These are phyloP conservation scores for Quercus bicolor DNA, from an alignment of 306 rosid genomes.

Conservation along the genomic window DNA sequence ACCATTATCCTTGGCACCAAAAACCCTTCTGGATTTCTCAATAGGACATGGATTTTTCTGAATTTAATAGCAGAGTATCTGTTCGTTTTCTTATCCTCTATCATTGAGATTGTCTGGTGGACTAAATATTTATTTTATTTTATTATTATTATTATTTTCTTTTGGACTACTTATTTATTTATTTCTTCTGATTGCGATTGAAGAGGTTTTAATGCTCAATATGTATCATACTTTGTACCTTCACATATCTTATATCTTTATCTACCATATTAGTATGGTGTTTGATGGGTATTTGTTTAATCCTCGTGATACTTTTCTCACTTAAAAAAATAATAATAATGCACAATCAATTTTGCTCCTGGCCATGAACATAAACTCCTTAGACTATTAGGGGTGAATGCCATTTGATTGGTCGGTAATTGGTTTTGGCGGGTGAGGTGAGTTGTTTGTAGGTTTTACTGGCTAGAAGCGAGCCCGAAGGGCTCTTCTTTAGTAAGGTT, in stretches of 20 bases:
- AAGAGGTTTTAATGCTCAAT: not conserved
- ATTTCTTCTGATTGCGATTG: not conserved
- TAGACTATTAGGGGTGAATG: too few species aligned
- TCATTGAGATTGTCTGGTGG: not conserved
- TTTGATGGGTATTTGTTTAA: not conserved
- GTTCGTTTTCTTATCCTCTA: not conserved
- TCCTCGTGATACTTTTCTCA: not conserved
- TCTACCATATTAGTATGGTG: not conserved
- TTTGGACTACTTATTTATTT: not conserved
- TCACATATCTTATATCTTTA: not conserved
- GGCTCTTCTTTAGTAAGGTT: too few species aligned
- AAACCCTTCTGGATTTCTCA: not conserved
- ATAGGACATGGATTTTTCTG: not conserved
- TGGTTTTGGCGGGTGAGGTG: too few species aligned
- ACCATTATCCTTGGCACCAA: not conserved
- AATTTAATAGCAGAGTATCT: not conserved
- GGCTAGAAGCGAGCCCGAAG: fast-evolving
- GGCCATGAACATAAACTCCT: too few species aligned
- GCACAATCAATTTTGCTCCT: not conserved
- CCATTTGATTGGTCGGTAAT: too few species aligned
- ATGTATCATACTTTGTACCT: not conserved
- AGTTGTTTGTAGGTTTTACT: too few species aligned
- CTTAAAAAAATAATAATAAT: too few species aligned
- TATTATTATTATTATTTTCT: not conserved
- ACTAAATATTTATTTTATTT: not conserved